Percentiles rank a stretch among this genome's conserved stretches.
Conservation (phyloP, 2,329 filamentous ascomycete genomes). For the Xylaria sp. region DNA sequence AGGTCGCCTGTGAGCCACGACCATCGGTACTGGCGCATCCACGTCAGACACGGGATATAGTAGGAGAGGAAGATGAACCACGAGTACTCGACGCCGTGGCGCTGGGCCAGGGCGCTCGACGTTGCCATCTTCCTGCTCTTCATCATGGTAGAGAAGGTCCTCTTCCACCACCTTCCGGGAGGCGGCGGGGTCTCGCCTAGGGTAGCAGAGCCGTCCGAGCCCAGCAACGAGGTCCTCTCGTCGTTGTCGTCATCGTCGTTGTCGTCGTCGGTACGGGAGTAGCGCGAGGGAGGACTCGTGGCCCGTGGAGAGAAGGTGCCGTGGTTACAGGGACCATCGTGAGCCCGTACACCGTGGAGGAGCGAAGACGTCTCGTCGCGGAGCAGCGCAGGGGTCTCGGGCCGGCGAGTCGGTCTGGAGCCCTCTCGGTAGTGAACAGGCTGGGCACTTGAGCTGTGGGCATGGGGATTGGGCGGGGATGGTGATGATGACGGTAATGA, state of each 20-base stretch:
- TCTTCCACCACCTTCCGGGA: slow-evolving; percentile 58
- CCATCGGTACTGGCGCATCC: slow-evolving; percentile 88
- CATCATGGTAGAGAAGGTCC: slow-evolving; percentile 63
- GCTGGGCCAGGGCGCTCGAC: slow-evolving; percentile 76
- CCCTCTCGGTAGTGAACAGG: background rate
- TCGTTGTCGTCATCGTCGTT: slow-evolving; percentile 49
- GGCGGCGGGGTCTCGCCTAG: slow-evolving; percentile 53
- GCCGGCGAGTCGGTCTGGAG: background rate
- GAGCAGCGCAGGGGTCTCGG: background rate
- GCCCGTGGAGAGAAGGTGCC: slow-evolving; percentile 81
- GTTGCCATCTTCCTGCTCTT: slow-evolving; percentile 76
- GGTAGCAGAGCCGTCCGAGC: slow-evolving; percentile 52
- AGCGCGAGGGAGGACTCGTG: slow-evolving; percentile 58
- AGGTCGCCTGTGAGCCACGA: slow-evolving; percentile 87
- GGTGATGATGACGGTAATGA: no score
- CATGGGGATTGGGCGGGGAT: background rate
- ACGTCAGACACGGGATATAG: slow-evolving; percentile 90
- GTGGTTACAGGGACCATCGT: slow-evolving; percentile 71
- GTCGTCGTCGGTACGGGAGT: slow-evolving; percentile 44
- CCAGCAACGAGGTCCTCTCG: slow-evolving; percentile 49
- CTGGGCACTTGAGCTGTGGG: background rate
- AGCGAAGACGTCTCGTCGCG: slow-evolving; percentile 64
- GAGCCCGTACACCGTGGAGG: slow-evolving; percentile 53
- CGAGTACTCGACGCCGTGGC: slow-evolving; percentile 78
- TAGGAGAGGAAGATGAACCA: slow-evolving; percentile 89